These are phyloP conservation scores for Cotoneaster glaucophyllus DNA, from an alignment of 306 rosid genomes.

Conservation along the genomic window DNA sequence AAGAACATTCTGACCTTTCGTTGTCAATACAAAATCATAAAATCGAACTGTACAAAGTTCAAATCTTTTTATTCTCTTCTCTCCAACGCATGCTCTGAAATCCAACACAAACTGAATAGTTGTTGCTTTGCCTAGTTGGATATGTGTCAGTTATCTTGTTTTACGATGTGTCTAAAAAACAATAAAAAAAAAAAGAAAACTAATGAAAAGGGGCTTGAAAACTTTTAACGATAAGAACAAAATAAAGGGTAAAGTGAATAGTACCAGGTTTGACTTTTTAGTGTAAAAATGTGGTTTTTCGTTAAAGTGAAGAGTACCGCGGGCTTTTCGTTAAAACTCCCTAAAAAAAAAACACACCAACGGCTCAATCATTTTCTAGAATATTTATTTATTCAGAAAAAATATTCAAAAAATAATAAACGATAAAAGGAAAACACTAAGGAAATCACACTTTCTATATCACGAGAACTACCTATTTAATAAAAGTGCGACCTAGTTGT, in stretches of 20 bases:
- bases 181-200: too few relatives aligned
- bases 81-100: neutral
- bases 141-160: neutral
- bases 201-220: too few relatives aligned
- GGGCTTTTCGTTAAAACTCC: too few relatives aligned
- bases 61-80: neutral
- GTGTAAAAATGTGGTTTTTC: too few relatives aligned
- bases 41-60: neutral
- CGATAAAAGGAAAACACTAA: too few relatives aligned
- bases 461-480: neutral
- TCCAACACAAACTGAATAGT: too few relatives aligned
- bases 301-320: too few relatives aligned
- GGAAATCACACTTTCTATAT: accelerated
- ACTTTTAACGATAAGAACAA: too few relatives aligned
- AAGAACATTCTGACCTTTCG: neutral
- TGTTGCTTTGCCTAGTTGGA: neutral
- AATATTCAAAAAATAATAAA: neutral
- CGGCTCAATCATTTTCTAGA: neutral
- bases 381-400: neutral
- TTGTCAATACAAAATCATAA: neutral
- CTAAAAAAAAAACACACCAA: neutral
- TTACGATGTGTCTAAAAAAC: neutral
- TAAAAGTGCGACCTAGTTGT: too few relatives aligned
- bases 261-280: too few relatives aligned
- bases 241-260: too few relatives aligned